phyloP scores from a whole-genome alignment of 371 early-diverging fungal species.

The Apophysomyces variabilis region DNA sequence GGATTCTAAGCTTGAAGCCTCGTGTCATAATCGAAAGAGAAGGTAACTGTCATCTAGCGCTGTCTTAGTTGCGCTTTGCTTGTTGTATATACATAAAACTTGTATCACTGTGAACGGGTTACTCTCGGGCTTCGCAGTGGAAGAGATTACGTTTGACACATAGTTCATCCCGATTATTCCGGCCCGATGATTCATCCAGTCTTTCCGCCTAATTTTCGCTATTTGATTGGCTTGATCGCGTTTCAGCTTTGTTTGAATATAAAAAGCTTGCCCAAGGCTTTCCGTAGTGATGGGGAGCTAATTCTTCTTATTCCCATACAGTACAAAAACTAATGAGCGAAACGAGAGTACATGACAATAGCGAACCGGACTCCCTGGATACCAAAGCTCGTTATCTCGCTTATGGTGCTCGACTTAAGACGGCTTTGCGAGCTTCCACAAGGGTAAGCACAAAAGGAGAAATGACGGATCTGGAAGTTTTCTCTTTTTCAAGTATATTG shows the following conservation, averaged over 20 bases:
- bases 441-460: neutral
- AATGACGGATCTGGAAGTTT: neutral
- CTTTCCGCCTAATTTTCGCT: neutral
- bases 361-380: constrained; percentile 58
- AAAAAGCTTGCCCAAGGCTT: neutral
- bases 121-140: too few relatives aligned
- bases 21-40: too few relatives aligned
- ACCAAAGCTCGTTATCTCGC: constrained; percentile 69
- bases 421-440: constrained; percentile 58
- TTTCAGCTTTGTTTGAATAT: neutral
- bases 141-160: too few relatives aligned
- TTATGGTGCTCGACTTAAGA: constrained; percentile 67
- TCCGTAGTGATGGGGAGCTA: neutral
- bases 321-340: neutral
- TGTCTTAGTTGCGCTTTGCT: too few relatives aligned
- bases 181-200: neutral
- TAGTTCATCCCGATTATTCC: neutral
- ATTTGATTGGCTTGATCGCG: neutral
- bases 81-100: too few relatives aligned
- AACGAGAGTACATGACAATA: constrained; percentile 19
- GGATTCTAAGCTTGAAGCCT: too few relatives aligned
- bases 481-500: constrained; percentile 53
- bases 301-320: neutral
- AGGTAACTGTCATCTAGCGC: too few relatives aligned
- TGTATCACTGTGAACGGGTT: too few relatives aligned